Evolutionary conservation across 768 basidiomycete species (phyloP).

Genomic region (Gelatoporia subvermispora): DNA sequence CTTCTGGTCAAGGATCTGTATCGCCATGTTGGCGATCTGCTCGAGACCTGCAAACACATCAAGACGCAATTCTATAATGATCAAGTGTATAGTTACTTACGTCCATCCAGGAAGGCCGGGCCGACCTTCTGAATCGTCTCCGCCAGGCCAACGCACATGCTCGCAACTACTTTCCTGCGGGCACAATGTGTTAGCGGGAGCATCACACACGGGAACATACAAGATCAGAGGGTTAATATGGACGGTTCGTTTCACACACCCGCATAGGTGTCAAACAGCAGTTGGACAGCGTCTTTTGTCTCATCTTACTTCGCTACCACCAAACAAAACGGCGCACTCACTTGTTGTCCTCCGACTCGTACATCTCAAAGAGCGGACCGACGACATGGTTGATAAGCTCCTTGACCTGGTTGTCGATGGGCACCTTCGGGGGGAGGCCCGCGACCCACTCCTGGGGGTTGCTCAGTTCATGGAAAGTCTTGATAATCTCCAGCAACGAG

Average conservation of each 20-base stretch:
- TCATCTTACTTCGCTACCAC: slow-evolving; percentile 37
- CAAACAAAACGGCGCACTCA: slow-evolving; percentile 30
- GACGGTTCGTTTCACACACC: slow-evolving; percentile 53
- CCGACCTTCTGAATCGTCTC: slow-evolving; percentile 93
- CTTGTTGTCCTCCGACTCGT: slow-evolving; percentile 96
- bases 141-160: slow-evolving; percentile 82
- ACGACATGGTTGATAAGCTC: slow-evolving; percentile 76
- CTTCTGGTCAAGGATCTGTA: slow-evolving; percentile 88
- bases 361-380: slow-evolving; percentile 77
- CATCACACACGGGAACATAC: slow-evolving; percentile 11
- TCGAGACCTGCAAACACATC: slow-evolving; percentile 52
- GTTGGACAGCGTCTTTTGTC: slow-evolving; percentile 46
- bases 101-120: slow-evolving; percentile 73
- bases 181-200: slow-evolving; percentile 22
- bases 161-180: slow-evolving; percentile 76
- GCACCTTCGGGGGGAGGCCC: slow-evolving; percentile 49
- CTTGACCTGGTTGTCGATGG: slow-evolving; percentile 64
- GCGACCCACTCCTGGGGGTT: slow-evolving; percentile 80
- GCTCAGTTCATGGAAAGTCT: slow-evolving; percentile 88
- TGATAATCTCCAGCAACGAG: slow-evolving; percentile 81
- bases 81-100: slow-evolving; percentile 40
- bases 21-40: slow-evolving; percentile 71
- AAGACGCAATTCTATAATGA: slow-evolving; percentile 7
- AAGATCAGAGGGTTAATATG: slow-evolving; percentile 29
- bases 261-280: slow-evolving; percentile 64